Evolutionary conservation across 805 yeast species (phyloP).

Genomic region (Hanseniaspora nectarophila): DNA sequence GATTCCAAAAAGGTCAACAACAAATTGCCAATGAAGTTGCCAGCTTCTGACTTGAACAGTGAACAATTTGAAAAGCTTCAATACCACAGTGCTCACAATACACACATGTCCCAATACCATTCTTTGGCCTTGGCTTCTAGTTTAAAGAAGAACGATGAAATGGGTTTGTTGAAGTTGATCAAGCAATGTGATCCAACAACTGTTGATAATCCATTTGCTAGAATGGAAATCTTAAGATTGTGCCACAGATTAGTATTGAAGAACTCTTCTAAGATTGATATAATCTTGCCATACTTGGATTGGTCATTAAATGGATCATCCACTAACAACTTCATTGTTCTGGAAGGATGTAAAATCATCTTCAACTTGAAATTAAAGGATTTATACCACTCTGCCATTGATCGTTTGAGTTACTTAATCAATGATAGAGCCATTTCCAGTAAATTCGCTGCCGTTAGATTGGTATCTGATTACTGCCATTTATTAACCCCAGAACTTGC

Average conservation of each 20-base stretch:
- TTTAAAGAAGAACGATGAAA: conserved; percentile 78
- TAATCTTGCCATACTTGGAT: conserved; percentile 6
- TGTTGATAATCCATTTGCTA: conserved; percentile 70
- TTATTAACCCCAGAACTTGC: conserved; percentile 53
- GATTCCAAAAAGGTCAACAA: conserved; percentile 28
- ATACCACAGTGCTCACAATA: conserved; percentile 33
- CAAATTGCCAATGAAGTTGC: conserved; percentile 32
- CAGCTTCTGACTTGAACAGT: conserved; percentile 24
- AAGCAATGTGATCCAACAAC: conserved; percentile 54
- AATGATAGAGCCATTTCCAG: conserved; percentile 83
- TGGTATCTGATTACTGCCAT: conserved; percentile 74
- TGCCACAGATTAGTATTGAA: conserved; percentile 1
- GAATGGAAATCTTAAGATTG: conserved; percentile 21
- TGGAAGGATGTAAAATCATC: conserved; percentile 71
- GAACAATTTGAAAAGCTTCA: conserved; percentile 40
- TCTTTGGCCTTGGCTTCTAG: conserved; percentile 85
- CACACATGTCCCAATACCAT: conserved; percentile 85
- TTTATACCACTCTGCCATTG: conserved; percentile 58
- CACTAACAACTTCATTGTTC: conserved; percentile 41
- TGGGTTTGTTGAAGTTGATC: conserved; percentile 85
- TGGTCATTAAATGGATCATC: conserved; percentile 5
- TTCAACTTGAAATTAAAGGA: conserved; percentile 39
- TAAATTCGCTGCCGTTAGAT: conserved; percentile 85
- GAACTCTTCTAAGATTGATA: not conserved
- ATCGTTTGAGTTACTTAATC: conserved; percentile 62